Evolutionary conservation across 768 basidiomycete species (phyloP), one percentile per base, ranked within the genome.

Genomic region (Fistulinella prunicolor): DNA sequence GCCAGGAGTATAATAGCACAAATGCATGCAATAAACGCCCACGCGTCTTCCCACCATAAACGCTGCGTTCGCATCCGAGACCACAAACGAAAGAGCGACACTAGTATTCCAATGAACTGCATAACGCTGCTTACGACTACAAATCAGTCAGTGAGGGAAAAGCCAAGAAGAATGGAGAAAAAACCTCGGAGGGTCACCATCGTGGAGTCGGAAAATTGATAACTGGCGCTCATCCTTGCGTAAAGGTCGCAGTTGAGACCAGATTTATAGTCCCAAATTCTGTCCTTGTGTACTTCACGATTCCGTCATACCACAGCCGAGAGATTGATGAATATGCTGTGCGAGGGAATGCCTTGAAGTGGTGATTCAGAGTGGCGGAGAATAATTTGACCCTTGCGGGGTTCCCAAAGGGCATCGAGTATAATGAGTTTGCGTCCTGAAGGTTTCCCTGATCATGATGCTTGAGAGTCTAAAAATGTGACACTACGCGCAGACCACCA

Each of bases 21-120:
- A 6, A 49, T 8, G 21, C 40, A 44, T 24, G 50, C 58, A 32
- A 57, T 19, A 6, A 40, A 22, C 6, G 56, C 51, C 44, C 47
- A 61, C 1, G 45, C 44, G n/a, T 64, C 62, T 21, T 62, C 62
- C 55, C 59, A 64, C 53, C 59, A 53, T 17, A 56, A 36, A 6
- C 60, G 45, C 47, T 29, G 47, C 26, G 62, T 53, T 38, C 36
- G 40, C 28, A 46, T 32, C 13, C 60, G 55, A 17, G 54, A 54
- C 43, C 44, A 53, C 35, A 57, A 47, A 17, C 60, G 60, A 50
- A 57, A 54, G 12, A 62, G 20, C 2, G 49, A 43, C 13, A 49
- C 20, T 12, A 54, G 9, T 44, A 62, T 49, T 23, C 54, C 54
- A 32, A 60, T 22, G 9, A 38, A 35, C 32, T 48, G 47, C 35